Percentiles rank a stretch among this genome's conserved stretches.
Conservation (phyloP, 2,329 filamentous ascomycete genomes). For the Penicillium sp. region DNA sequence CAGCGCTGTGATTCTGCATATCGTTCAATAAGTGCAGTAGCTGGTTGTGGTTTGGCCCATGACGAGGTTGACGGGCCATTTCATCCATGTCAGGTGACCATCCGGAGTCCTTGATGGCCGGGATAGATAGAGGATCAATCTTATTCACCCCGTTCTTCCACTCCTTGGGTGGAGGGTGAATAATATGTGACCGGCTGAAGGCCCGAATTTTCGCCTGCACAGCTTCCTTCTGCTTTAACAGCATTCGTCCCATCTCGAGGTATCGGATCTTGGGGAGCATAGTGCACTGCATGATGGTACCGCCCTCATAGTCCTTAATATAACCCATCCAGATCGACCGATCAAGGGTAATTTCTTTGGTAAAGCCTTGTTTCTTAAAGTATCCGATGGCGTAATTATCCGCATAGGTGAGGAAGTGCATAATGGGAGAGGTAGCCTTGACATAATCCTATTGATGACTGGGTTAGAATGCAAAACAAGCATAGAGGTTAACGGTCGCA, state of each 20-base stretch:
- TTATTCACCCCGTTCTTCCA: constrained; percentile 74
- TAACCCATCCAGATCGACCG: constrained; percentile 97
- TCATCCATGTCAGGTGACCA: constrained; percentile 99
- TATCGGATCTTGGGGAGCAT: constrained; percentile 96
- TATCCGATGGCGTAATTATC: constrained; percentile 99
- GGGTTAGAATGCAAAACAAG: constrained; percentile 2
- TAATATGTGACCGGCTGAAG: constrained; percentile 82
- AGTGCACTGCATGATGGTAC: constrained; percentile 98
- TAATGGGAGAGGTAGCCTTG: constrained; percentile 92
- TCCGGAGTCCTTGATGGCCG: constrained; percentile 85
- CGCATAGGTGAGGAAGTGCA: constrained; percentile 98
- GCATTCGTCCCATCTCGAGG: constrained; percentile 87
- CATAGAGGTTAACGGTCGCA: background rate
- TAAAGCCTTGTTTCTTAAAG: constrained; percentile 99
- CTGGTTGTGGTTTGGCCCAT: constrained; percentile 94
- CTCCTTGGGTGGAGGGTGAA: constrained; percentile 80
- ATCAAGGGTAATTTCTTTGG: constrained; percentile 94
- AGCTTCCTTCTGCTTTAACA: constrained; percentile 94
- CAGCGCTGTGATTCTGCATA: constrained; percentile 87
- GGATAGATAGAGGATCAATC: constrained; percentile 83
- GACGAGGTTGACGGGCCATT: constrained; percentile 87
- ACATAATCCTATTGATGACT: constrained; percentile 68
- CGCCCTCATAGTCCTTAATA: constrained; percentile 98
- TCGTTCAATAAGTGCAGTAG: constrained; percentile 91
- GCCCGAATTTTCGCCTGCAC: constrained; percentile 93